These are phyloP conservation scores for Leccinum truebloodii DNA, from an alignment of 768 basidiomycete species.

Conservation along the genomic window DNA sequence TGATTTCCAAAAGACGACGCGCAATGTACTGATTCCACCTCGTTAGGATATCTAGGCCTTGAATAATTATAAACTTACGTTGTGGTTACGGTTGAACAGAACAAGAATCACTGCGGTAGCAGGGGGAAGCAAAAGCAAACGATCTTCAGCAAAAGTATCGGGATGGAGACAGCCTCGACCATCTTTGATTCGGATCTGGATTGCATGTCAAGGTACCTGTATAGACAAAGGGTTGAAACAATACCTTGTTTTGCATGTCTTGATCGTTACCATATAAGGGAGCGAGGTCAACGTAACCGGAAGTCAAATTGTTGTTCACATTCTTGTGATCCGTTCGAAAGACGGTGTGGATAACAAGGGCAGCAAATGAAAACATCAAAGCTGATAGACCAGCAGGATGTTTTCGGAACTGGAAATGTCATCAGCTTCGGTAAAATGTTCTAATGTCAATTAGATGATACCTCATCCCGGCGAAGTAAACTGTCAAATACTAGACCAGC, in stretches of 20 bases:
- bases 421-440: neutral
- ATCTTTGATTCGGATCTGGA: slow-evolving; percentile 41
- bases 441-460: slow-evolving; percentile 26
- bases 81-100: slow-evolving; percentile 91
- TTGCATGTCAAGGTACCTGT: neutral
- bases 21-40: slow-evolving; percentile 65
- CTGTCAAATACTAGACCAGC: slow-evolving; percentile 80
- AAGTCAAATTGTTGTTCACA: slow-evolving; percentile 76
- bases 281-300: slow-evolving; percentile 82
- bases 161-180: slow-evolving; percentile 69
- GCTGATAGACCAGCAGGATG: slow-evolving; percentile 82
- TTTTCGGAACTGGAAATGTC: slow-evolving; percentile 54
- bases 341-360: slow-evolving; percentile 82
- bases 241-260: slow-evolving; percentile 55
- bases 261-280: slow-evolving; percentile 81
- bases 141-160: slow-evolving; percentile 78
- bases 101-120: slow-evolving; percentile 72
- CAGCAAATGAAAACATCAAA: slow-evolving; percentile 80
- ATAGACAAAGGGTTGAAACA: slow-evolving; percentile 18
- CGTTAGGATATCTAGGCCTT: neutral
- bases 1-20: slow-evolving; percentile 73
- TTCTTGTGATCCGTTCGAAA: slow-evolving; percentile 79
- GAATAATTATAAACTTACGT: slow-evolving; percentile 46
- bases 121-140: slow-evolving; percentile 78
- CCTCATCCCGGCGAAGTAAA: slow-evolving; percentile 70